Evolutionary conservation across 2,329 filamentous ascomycete genomes (phyloP).

Genomic region (Cercospora sesami): DNA sequence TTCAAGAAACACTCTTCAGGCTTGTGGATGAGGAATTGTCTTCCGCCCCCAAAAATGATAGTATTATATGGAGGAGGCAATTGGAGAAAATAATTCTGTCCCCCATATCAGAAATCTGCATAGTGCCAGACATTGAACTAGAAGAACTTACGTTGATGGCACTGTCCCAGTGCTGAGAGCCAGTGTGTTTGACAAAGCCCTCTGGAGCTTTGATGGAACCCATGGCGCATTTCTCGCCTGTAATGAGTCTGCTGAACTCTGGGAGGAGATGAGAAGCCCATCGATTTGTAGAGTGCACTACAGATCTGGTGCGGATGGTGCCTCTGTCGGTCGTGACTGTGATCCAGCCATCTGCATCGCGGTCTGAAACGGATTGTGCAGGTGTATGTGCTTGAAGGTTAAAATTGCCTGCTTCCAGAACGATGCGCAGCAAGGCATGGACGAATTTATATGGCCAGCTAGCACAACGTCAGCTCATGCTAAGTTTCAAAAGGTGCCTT

Average conservation of each 20-base stretch:
- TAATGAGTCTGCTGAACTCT: constrained; percentile 28
- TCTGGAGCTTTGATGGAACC: constrained; percentile 37
- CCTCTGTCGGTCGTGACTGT: constrained; percentile 27
- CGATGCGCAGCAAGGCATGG: constrained; percentile 28
- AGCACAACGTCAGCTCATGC: constrained; percentile 5
- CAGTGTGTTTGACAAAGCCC: constrained; percentile 36
- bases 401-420: constrained; percentile 22
- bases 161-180: constrained; percentile 38
- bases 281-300: constrained; percentile 30
- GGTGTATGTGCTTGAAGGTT: constrained; percentile 37
- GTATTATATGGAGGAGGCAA: constrained; percentile 37
- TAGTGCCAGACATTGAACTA: background rate
- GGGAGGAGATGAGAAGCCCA: constrained; percentile 31
- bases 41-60: constrained; percentile 36
- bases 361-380: constrained; percentile 30
- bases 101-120: background rate
- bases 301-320: constrained; percentile 20
- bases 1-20: constrained; percentile 30
- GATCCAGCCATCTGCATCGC: constrained; percentile 31
- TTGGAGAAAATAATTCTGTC: constrained; percentile 38
- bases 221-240: constrained; percentile 27
- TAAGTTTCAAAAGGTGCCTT: background rate
- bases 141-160: constrained; percentile 30
- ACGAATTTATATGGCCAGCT: constrained; percentile 34
- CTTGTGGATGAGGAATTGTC: constrained; percentile 32